Conservation (phyloP, 2,329 filamentous ascomycete species). For the Trichoderma asperellum region DNA sequence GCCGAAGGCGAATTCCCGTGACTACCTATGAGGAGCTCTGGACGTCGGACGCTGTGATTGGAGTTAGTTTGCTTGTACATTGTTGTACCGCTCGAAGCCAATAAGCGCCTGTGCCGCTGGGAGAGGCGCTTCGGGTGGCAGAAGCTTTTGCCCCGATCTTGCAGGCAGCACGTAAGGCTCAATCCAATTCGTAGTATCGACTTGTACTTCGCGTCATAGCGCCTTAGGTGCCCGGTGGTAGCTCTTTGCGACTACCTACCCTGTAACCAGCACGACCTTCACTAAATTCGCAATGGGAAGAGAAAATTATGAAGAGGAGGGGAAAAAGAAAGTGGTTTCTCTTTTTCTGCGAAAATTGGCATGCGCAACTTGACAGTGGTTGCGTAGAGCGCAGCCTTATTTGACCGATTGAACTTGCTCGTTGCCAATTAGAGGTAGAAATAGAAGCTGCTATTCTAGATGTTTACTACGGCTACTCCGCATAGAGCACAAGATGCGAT, state of each 20-base stretch:
- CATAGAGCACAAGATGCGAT: neutral
- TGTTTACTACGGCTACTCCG: neutral
- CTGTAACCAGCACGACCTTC: neutral
- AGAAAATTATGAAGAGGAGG: neutral
- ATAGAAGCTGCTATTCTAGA: neutral
- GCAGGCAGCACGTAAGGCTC: neutral
- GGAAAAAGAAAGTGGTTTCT: neutral
- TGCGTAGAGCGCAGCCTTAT: neutral
- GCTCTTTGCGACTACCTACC: neutral
- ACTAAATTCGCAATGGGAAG: neutral
- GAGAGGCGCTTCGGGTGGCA: neutral
- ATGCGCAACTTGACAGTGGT: neutral
- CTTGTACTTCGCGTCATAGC: neutral
- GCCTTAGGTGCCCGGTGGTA: neutral
- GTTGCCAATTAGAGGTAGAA: neutral
- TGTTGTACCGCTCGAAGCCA: neutral
- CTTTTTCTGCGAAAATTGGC: neutral
- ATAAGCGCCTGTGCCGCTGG: neutral
- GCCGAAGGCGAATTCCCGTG: slow-evolving; percentile 3
- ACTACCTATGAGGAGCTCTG: neutral
- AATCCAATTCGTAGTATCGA: neutral
- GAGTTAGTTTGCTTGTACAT: neutral
- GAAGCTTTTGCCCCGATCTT: neutral
- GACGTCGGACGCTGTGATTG: neutral
- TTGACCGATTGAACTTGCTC: neutral